Evolutionary conservation across 257 asterid genomes (phyloP), one percentile per base, ranked within the genome.

Genomic region (Ligustrum vulgare): DNA sequence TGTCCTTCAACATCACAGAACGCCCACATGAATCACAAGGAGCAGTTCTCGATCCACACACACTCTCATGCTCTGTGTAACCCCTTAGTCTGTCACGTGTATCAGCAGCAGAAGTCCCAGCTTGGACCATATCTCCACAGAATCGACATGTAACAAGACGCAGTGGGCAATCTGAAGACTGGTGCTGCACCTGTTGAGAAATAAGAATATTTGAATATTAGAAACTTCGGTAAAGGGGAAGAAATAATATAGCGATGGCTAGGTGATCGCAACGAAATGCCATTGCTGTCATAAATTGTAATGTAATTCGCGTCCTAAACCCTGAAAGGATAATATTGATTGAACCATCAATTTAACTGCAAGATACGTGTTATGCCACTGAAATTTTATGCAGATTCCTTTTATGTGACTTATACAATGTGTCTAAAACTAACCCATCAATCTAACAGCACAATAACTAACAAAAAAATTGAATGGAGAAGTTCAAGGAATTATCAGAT

Each of bases 71-170:
- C 76, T 92, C 98, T 0, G 98, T 81, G 72, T 91, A 81, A 67
- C 99, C 99, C 80, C 96, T 83, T 34, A 94, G 78, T 6, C 99
- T 82, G 76, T 94, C 99, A 43, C 99, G 82, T 0, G 82, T 93
- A 85, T 94, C 97, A 66, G 88, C 87, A 34, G 96, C 94, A 25
- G 78, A 82, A 36, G 79, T 82, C 76, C 99, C 99, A 22, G 99
- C 99, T 78, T 91, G 91, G 64, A 94, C 99, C 98, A 94, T 94
- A 71, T 92, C 99, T 60, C 99, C 99, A 86, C 99, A 94, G 77
- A 91, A 94, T 39, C 87, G 87, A 78, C 99, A 94, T 13, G 96
- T 91, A 71, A 88, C 76, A 37, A 94, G 88, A 72, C 98, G 88
- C 88, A 92, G 35, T 13, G 91, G 87, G 67, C 99, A 94, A 62